A percentile compares a stretch with the other conserved stretches of the same genome.
phyloP scores from a whole-genome alignment of 345 rosid species.

The Bretschneidera sinensis region DNA sequence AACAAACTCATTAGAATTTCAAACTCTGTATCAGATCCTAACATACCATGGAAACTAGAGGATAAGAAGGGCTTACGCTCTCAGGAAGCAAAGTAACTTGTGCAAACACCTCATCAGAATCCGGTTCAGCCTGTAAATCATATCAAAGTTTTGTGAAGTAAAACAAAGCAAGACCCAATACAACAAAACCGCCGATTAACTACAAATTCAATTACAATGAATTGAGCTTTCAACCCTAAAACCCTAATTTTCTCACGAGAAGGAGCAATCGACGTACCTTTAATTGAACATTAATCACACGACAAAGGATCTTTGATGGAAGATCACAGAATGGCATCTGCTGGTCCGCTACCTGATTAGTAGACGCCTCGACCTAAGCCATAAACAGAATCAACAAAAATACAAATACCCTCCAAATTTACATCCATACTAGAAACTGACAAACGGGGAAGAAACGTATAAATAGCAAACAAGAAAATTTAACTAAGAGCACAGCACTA shows the following conservation, averaged over 20 bases:
- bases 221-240: not conserved
- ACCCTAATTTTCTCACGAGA: not conserved
- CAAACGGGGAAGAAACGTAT: no score
- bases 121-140: constrained; percentile 65
- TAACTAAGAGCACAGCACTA: not conserved
- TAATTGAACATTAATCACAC: constrained; percentile 66
- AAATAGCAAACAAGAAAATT: not conserved
- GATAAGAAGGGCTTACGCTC: constrained; percentile 24
- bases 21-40: not conserved
- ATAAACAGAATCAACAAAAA: no score
- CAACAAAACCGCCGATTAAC: not conserved
- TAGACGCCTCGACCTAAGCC: constrained; percentile 75
- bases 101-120: constrained; percentile 83
- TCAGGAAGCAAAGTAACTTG: constrained; percentile 76
- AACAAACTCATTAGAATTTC: constrained; percentile 1
- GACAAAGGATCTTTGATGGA: constrained; percentile 66
- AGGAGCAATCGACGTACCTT: constrained; percentile 32
- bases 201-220: not conserved
- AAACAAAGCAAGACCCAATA: no score
- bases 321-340: constrained; percentile 75
- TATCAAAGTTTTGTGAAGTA: not conserved
- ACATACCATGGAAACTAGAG: not conserved
- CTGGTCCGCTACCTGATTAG: constrained; percentile 67
- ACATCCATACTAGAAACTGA: no score
- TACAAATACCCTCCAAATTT: no score